phyloP scores from a whole-genome alignment of 2,329 filamentous ascomycete species.

The Calonectria leucothoes region DNA sequence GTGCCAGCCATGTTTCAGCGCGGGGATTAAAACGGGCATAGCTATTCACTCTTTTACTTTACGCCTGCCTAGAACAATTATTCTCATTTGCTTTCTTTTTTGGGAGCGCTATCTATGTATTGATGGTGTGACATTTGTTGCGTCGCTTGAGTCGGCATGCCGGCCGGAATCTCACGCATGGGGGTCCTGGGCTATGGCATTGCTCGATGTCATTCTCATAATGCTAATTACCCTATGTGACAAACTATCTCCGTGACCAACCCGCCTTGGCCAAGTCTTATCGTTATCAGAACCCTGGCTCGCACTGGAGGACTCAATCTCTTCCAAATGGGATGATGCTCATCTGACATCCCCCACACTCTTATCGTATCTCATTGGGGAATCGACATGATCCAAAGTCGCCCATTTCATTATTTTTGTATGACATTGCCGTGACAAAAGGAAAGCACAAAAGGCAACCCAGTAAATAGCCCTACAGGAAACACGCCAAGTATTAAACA shows the following conservation, averaged over 20 bases:
- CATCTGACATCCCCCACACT: neutral
- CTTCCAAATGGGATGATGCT: constrained; percentile 18
- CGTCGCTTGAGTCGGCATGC: neutral
- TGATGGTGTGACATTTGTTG: neutral
- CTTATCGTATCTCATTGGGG: constrained; percentile 9
- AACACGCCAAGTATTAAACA: neutral
- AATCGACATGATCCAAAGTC: neutral
- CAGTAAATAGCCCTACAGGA: neutral
- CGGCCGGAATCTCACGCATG: neutral
- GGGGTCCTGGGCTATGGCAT: neutral
- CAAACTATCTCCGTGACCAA: neutral
- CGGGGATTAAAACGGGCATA: neutral
- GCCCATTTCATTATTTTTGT: neutral
- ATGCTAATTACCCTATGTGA: neutral
- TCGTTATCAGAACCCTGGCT: neutral
- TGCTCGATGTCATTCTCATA: constrained; percentile 1
- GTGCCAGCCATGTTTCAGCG: neutral
- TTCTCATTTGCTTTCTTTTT: neutral
- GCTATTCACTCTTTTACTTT: neutral
- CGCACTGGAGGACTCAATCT: neutral
- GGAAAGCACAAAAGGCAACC: neutral
- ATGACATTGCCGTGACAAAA: neutral
- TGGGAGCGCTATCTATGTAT: neutral
- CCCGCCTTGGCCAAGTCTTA: neutral
- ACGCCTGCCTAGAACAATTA: neutral